Percentiles rank a stretch among this genome's conserved stretches.
Conservation (phyloP, 306 rosid species). For the Crataegus laevigata region DNA sequence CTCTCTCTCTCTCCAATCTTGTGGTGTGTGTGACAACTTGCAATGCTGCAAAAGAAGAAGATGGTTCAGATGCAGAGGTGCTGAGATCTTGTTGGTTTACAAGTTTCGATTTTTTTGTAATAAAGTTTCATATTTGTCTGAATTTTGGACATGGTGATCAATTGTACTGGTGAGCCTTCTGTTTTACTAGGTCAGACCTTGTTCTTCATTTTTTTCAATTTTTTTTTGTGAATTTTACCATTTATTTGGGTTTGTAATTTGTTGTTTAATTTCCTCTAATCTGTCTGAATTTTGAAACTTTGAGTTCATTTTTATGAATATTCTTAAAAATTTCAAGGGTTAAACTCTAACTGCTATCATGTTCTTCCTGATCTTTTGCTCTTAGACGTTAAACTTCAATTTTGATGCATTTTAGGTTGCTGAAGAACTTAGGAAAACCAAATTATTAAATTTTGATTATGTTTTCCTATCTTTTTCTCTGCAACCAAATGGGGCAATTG, state of each 20-base stretch:
- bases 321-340: background rate
- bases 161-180: background rate
- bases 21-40: conserved; percentile 6
- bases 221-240: background rate
- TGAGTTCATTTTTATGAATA: background rate
- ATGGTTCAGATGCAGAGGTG: background rate
- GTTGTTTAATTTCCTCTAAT: background rate
- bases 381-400: background rate
- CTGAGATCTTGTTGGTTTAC: conserved; percentile 16
- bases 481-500: conserved; percentile 21
- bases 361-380: background rate
- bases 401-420: conserved; percentile 7
- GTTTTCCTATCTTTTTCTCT: conserved; percentile 25
- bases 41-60: conserved; percentile 13
- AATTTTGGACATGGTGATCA: background rate
- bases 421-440: background rate
- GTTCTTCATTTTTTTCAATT: background rate
- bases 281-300: background rate
- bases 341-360: background rate
- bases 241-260: background rate
- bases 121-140: background rate
- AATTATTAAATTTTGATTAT: background rate
- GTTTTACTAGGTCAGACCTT: conserved; percentile 2
- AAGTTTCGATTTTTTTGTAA: background rate
- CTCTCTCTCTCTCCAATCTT: conserved; percentile 10